Evolutionary conservation across 164 flowering plant species (phyloP).

Genomic region (Annona cherimola): DNA sequence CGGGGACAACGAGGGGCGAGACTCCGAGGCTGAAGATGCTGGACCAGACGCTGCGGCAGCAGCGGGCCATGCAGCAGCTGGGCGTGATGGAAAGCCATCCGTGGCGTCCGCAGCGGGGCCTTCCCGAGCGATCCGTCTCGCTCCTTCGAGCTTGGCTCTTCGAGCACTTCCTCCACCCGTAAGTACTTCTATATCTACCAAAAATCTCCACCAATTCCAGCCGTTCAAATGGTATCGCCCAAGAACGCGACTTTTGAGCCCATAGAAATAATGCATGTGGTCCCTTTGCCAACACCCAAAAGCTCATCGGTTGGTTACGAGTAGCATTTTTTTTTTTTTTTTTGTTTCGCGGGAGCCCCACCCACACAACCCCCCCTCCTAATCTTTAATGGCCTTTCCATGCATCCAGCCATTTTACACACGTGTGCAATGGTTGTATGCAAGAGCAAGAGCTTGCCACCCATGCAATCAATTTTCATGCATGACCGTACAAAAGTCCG

Average conservation of each 20-base stretch:
- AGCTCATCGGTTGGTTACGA: neutral
- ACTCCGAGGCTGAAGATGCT: conserved; percentile 72
- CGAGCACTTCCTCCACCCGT: conserved; percentile 99
- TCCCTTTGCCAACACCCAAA: neutral
- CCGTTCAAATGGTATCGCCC: neutral
- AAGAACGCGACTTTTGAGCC: neutral
- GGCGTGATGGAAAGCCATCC: conserved; percentile 79
- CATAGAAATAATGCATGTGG: neutral
- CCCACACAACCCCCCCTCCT: too few relatives aligned
- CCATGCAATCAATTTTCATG: too few relatives aligned
- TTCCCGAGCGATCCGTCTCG: conserved; percentile 89
- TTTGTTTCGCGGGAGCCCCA: too few relatives aligned
- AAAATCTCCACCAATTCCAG: neutral
- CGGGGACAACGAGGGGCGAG: conserved; percentile 67
- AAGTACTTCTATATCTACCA: conserved; percentile 26
- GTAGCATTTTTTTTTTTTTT: too few relatives aligned
- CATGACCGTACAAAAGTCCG: too few relatives aligned
- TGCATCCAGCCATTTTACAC: too few relatives aligned
- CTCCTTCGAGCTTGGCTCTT: conserved; percentile 98
- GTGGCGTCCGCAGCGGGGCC: conserved; percentile 96
- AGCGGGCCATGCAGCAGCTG: conserved; percentile 77
- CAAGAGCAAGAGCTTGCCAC: too few relatives aligned
- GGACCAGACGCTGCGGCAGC: conserved; percentile 77
- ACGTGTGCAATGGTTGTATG: too few relatives aligned
- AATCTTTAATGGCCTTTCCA: too few relatives aligned